Conservation (phyloP, 176 grass and related monocot genomes). For the Bolboschoenus planiculmis region DNA sequence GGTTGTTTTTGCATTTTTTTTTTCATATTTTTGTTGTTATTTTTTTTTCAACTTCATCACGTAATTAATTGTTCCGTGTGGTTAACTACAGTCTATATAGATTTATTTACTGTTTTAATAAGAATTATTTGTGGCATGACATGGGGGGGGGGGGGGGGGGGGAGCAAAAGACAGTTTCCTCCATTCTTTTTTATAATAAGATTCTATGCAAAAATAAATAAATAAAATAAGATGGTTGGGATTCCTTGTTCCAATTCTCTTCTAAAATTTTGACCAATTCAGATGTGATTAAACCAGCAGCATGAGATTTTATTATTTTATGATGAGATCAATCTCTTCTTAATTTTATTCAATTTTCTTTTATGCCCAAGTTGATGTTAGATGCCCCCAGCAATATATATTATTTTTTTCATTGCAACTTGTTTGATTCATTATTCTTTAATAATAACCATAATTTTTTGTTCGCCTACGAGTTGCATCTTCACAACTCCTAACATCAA, state of each 20-base stretch:
- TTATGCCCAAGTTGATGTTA: not conserved
- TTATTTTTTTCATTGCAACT: not conserved
- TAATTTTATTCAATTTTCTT: not conserved
- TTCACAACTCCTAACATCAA: not conserved
- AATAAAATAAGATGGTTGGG: not conserved
- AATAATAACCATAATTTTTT: not conserved
- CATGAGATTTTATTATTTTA: not conserved
- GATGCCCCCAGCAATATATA: not conserved
- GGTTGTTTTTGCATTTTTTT: not conserved
- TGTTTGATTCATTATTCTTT: not conserved
- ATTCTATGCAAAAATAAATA: not conserved
- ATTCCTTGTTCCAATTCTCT: not conserved
- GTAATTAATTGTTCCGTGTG: too few relatives aligned
- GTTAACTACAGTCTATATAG: too few relatives aligned
- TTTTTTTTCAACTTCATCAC: too few relatives aligned
- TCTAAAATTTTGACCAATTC: not conserved
- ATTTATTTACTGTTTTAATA: not conserved
- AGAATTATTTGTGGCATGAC: not conserved
- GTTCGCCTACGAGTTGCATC: not conserved
- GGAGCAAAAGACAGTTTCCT: not conserved
- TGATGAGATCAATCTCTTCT: not conserved
- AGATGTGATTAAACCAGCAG: not conserved
- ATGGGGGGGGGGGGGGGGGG: not conserved
- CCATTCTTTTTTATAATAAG: not conserved
- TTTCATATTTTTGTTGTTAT: not conserved